Evolutionary conservation across 2,329 filamentous ascomycete genomes (phyloP).

Genomic region (Aspergillus pseudoglaucus): DNA sequence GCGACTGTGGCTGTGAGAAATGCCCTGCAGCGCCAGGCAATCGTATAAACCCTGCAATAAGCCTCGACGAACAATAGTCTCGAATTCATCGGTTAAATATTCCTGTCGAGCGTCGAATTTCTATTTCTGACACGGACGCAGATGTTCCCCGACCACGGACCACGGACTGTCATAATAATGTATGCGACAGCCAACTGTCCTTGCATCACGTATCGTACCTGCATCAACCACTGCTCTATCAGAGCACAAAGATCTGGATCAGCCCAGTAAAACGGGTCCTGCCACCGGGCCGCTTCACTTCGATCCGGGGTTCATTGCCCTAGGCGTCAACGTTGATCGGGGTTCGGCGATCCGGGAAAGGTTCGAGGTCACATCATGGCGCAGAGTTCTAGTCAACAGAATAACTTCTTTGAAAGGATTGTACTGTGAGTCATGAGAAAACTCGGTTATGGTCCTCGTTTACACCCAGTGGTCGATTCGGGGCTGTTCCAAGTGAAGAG

Average conservation of each 20-base stretch:
- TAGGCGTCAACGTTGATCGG: not conserved
- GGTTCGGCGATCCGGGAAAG: not conserved
- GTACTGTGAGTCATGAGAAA: not conserved
- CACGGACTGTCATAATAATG: not conserved
- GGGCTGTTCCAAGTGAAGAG: no score
- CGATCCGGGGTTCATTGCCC: slow-evolving; percentile 1
- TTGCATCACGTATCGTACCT: not conserved
- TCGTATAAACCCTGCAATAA: no score
- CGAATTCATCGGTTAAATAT: no score
- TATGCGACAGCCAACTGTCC: not conserved
- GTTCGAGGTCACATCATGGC: not conserved
- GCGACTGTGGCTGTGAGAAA: no score
- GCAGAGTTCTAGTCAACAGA: not conserved
- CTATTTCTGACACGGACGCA: no score
- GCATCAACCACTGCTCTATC: not conserved
- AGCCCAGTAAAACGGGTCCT: not conserved
- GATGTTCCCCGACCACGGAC: no score
- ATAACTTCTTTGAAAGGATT: not conserved
- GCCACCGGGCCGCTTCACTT: not conserved
- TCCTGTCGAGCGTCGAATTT: no score
- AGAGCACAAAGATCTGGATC: not conserved
- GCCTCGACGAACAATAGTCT: no score
- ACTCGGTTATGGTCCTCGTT: no score
- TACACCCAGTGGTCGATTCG: no score
- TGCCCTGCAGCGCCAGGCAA: no score